A percentile compares a stretch with the other conserved stretches of the same genome.
Conservation (phyloP, 805 yeast genomes). For the Cyberlindnera amylophila region DNA sequence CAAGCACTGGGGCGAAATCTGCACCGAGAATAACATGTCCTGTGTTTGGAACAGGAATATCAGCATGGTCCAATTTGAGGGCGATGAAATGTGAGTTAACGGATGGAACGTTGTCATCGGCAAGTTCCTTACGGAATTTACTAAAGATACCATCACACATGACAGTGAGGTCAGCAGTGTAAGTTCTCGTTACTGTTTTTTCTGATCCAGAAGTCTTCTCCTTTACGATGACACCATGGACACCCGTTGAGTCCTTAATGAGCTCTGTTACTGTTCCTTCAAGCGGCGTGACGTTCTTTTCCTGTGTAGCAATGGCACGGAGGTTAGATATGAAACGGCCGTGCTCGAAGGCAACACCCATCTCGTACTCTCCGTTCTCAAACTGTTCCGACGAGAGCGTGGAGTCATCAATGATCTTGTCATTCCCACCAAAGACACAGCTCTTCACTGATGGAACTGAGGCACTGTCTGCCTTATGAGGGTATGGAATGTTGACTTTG, state of each 20-base stretch:
- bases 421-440: constrained; percentile 56
- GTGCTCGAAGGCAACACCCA: constrained; percentile 89
- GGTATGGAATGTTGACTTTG: constrained; percentile 62
- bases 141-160: constrained; percentile 94
- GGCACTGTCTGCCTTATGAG: constrained; percentile 51
- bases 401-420: constrained; percentile 47
- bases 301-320: constrained; percentile 62
- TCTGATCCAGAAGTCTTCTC: constrained; percentile 39
- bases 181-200: constrained; percentile 29
- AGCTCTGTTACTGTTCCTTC: constrained; percentile 82
- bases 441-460: constrained; percentile 48
- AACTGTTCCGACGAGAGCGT: constrained; percentile 44
- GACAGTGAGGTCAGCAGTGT: constrained; percentile 61
- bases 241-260: constrained; percentile 51
- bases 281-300: constrained; percentile 69
- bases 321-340: constrained; percentile 82
- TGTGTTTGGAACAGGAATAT: constrained; percentile 66
- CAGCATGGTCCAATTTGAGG: constrained; percentile 67
- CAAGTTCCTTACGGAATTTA: constrained; percentile 75
- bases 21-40: constrained; percentile 88
- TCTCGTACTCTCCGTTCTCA: constrained; percentile 52
- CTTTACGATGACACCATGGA: constrained; percentile 73
- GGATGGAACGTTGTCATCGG: constrained; percentile 55
- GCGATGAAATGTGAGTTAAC: constrained; percentile 88
- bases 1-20: constrained; percentile 78